Base-by-base conservation (phyloP, 352 stramenopile species). In the Pythium biforme region DNA sequence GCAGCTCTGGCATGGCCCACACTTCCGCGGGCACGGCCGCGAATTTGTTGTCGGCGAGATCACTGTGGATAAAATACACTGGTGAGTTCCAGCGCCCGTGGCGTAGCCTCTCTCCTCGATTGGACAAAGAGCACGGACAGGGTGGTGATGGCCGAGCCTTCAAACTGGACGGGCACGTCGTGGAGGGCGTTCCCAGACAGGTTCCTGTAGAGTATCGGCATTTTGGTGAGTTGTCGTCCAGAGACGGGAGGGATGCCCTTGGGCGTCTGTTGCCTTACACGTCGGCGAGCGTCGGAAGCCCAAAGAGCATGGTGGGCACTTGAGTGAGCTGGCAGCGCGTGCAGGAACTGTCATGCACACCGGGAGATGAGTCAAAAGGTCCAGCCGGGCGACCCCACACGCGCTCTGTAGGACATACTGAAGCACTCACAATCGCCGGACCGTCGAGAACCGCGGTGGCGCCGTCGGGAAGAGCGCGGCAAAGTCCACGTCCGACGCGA, bases 41-140 rank as follows among this genome's bases (percentile, higher is more conserved):
- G 20, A 83, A 83, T 25, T 48, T 25, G 55, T 80, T 80, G 22
- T 56, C 39, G 0, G 61, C 56, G 20, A 80, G 26, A 41, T 79
- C 64, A 9, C 70, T 83, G n/a, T n/a, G n/a, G n/a, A n/a, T n/a
- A n/a, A n/a, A n/a, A n/a, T n/a, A n/a, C n/a, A n/a, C n/a, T n/a
- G n/a, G n/a, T n/a, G n/a, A n/a, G n/a, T n/a, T n/a, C n/a, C n/a
- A n/a, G n/a, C n/a, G n/a, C n/a, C n/a, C n/a, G n/a, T n/a, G n/a
- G n/a, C n/a, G n/a, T n/a, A n/a, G n/a, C n/a, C n/a, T n/a, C n/a
- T n/a, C n/a, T n/a, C n/a, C n/a, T n/a, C n/a, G n/a, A n/a, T n/a
- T n/a, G n/a, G n/a, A n/a, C n/a, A n/a, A n/a, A n/a, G 33, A 29
- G 25, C n/a, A 66, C 74, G 8, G 65, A 83, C 74, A 83, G 47